Percentiles rank a stretch among this genome's conserved stretches.
Evolutionary conservation across 495 filamentous ascomycete genomes (phyloP).

Genomic region (Filosporella fistucella): DNA sequence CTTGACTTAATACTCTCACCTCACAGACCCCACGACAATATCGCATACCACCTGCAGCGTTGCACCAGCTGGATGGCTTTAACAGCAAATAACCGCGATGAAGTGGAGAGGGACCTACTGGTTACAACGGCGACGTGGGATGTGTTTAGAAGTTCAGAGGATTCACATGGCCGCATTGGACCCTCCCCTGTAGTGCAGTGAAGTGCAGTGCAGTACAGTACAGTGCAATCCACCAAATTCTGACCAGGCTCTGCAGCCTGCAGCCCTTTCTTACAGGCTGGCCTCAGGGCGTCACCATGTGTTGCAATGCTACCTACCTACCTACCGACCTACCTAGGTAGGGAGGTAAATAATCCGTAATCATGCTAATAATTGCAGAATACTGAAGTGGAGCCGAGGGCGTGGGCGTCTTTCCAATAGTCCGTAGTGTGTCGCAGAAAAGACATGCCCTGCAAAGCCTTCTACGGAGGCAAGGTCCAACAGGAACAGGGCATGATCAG

Average conservation of each 20-base stretch:
- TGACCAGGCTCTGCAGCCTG: conserved; percentile 5
- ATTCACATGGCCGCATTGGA: conserved; percentile 5
- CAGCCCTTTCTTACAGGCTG: conserved; percentile 1
- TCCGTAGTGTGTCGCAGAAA: not conserved
- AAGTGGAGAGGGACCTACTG: too few species aligned
- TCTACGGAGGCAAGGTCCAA: too few species aligned
- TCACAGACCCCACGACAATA: too few species aligned
- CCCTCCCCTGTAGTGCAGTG: not conserved
- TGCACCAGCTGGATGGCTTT: too few species aligned
- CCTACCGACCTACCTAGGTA: too few species aligned
- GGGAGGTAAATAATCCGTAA: not conserved
- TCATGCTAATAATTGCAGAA: not conserved
- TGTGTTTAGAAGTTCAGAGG: conserved; percentile 10
- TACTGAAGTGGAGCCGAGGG: not conserved
- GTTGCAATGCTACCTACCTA: not conserved
- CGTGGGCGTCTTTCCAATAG: not conserved
- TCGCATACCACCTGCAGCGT: too few species aligned
- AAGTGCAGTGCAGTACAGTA: too few species aligned
- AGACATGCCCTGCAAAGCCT: not conserved
- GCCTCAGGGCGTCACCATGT: not conserved
- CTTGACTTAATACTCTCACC: too few species aligned
- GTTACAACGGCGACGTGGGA: conserved; percentile 16
- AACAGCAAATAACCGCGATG: too few species aligned
- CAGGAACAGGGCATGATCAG: too few species aligned
- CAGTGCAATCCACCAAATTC: too few species aligned